Evolutionary conservation across 169 alveolate species (phyloP).

Genomic region (Eimeria necatrix): DNA sequence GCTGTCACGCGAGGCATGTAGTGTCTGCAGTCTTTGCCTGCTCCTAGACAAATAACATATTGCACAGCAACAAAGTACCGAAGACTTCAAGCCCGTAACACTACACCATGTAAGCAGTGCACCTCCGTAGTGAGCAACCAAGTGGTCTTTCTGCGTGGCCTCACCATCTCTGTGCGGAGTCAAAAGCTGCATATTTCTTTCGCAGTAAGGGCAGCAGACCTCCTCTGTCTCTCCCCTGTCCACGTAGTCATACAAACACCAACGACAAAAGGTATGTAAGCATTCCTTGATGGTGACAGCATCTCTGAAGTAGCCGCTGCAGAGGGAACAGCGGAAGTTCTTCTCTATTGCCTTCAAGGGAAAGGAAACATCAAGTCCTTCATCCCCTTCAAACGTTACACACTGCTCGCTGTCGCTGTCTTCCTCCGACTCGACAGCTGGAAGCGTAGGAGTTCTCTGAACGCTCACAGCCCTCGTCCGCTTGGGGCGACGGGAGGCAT

Average conservation of each 20-base stretch:
- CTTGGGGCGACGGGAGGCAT: constrained; percentile 7
- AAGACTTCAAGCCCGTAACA: neutral
- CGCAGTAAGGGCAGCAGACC: constrained; percentile 85
- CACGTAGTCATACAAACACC: constrained; percentile 82
- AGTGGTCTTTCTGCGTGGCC: neutral
- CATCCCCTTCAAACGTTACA: constrained; percentile 74
- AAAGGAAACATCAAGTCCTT: constrained; percentile 74
- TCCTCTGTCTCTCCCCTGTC: constrained; percentile 81
- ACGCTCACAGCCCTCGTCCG: neutral
- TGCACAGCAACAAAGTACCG: neutral
- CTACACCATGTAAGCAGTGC: too few relatives aligned
- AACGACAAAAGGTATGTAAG: constrained; percentile 86
- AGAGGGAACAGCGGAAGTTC: constrained; percentile 82
- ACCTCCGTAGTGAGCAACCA: too few relatives aligned
- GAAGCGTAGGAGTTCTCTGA: constrained; percentile 1
- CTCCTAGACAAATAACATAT: constrained; percentile 23
- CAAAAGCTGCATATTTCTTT: constrained; percentile 47
- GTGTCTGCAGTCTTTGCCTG: constrained; percentile 64
- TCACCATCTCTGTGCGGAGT: constrained; percentile 71
- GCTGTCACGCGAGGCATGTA: constrained; percentile 74
- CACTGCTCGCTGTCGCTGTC: constrained; percentile 28
- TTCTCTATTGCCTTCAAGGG: constrained; percentile 70
- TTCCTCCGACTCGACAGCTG: constrained; percentile 37
- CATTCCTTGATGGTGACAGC: constrained; percentile 87
- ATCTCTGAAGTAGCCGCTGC: constrained; percentile 85